Percentiles rank a stretch among this genome's conserved stretches.
Conservation (phyloP, 192 early-diverging fungal genomes). For the Coemansia sp. region DNA sequence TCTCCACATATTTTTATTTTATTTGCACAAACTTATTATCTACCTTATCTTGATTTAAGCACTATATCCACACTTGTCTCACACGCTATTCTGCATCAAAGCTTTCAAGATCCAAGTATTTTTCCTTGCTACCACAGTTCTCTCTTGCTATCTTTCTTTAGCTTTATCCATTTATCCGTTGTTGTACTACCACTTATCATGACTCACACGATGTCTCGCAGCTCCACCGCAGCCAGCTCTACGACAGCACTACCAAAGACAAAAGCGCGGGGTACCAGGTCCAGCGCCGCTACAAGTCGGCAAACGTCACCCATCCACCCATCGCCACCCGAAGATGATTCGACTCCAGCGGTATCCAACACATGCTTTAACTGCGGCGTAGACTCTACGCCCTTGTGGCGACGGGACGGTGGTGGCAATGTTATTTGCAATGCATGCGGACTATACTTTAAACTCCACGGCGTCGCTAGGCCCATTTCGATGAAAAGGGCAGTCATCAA, state of each 20-base stretch:
- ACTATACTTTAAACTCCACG: conserved; percentile 93
- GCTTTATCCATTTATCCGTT: background rate
- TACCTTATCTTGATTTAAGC: conserved; percentile 10
- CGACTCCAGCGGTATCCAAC: background rate
- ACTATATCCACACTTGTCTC: background rate
- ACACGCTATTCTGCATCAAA: conserved; percentile 11
- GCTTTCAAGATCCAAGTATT: conserved; percentile 4
- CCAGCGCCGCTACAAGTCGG: background rate
- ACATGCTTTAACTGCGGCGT: conserved; percentile 81
- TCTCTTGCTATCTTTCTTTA: background rate
- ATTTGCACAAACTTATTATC: conserved; percentile 16
- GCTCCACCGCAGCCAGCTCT: background rate
- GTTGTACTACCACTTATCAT: conserved; percentile 3
- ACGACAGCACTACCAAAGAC: background rate
- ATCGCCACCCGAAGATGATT: background rate
- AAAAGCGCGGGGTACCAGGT: conserved; percentile 5
- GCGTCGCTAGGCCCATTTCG: conserved; percentile 79
- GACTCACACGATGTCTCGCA: conserved; percentile 4
- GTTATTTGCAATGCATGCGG: conserved; percentile 98
- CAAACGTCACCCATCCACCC: background rate
- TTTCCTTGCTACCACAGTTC: background rate
- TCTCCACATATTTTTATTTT: conserved; percentile 18
- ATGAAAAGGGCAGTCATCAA: conserved; percentile 86
- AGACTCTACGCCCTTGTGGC: conserved; percentile 92
- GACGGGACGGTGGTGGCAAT: conserved; percentile 82